phyloP scores from a whole-genome alignment of 106 monocot species.

The Xerophyta viscosa region DNA sequence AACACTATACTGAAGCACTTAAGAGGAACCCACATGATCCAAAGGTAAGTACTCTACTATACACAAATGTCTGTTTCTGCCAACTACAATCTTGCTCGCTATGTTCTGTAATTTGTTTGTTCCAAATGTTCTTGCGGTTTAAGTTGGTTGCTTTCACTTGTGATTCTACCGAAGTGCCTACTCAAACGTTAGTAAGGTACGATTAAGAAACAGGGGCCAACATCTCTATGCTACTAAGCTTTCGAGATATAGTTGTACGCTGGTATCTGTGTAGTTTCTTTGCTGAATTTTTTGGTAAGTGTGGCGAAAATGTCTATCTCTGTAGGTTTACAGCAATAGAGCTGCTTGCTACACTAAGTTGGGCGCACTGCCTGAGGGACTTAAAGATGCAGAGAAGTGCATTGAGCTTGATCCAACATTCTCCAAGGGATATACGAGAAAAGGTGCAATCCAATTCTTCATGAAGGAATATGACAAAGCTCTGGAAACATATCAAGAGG shows the following conservation, averaged over 20 bases:
- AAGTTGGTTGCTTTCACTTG: too few relatives aligned
- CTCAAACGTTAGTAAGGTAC: too few relatives aligned
- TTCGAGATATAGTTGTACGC: too few relatives aligned
- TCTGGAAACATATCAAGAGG: constrained; percentile 85
- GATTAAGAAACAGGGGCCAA: too few relatives aligned
- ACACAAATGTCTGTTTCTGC: too few relatives aligned
- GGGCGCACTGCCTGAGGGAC: constrained; percentile 81
- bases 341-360: constrained; percentile 97
- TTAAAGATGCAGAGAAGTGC: constrained; percentile 97
- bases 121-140: too few relatives aligned
- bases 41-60: constrained; percentile 29
- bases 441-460: constrained; percentile 88
- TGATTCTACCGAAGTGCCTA: too few relatives aligned
- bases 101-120: too few relatives aligned
- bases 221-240: too few relatives aligned
- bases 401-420: constrained; percentile 93
- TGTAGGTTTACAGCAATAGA: constrained; percentile 94
- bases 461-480: constrained; percentile 99
- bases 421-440: constrained; percentile 83
- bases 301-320: too few relatives aligned
- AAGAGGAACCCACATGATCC: constrained; percentile 87
- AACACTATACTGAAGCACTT: constrained; percentile 87
- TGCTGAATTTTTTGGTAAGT: too few relatives aligned
- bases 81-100: too few relatives aligned
- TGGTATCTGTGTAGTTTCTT: neutral